Evolutionary conservation across 805 yeast genomes (phyloP), one percentile per base, ranked within the genome.

Genomic region (Yamadazyma philogaea): DNA sequence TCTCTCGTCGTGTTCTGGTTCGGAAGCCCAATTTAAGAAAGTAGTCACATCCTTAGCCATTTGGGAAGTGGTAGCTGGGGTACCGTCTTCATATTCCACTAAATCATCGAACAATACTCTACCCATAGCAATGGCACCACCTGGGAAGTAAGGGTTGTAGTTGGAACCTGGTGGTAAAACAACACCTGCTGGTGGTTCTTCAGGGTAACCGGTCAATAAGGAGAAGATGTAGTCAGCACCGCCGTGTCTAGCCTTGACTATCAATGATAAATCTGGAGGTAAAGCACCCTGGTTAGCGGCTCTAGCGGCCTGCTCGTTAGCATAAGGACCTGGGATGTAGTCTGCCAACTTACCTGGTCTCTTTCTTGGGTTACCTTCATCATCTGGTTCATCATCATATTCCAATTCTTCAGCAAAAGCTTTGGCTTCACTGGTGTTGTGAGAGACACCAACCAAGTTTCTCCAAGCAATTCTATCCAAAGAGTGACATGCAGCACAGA

Each of bases 111-210:
- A 93, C 68, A 93, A 78, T 46, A 91, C 98, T 76, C 99, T 87
- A 64, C 87, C 98, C 99, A 93, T 93, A 57, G 96, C 99, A 75
- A 93, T 91, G 33, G 97, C 79, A 54, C 99, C 98, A 74, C 98
- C 98, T 67, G 99, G 98, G 96, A 93, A 93, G 79, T 93, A 93
- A 62, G 99, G 99, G 80, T 93, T 93, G 75, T 93, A 93, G 83
- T 93, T 93, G 49, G 95, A 70, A 52, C 99, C 99, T 49, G 87
- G 85, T 46, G 98, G 95, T 58, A 93, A 77, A 40, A 68, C 77
- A 47, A 87, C 96, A 76, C 99, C 99, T 24, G 96, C 98, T 55
- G 99, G 99, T 48, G 96, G 86, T 50, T 93, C 98, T 37, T 93
- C 99, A 60, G 98, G 98, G 77, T 93, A 93, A 64, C 99, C 99